A percentile compares a stretch with the other conserved stretches of the same genome.
Conservation (phyloP, 768 basidiomycete genomes). For the Mycena belliarum region DNA sequence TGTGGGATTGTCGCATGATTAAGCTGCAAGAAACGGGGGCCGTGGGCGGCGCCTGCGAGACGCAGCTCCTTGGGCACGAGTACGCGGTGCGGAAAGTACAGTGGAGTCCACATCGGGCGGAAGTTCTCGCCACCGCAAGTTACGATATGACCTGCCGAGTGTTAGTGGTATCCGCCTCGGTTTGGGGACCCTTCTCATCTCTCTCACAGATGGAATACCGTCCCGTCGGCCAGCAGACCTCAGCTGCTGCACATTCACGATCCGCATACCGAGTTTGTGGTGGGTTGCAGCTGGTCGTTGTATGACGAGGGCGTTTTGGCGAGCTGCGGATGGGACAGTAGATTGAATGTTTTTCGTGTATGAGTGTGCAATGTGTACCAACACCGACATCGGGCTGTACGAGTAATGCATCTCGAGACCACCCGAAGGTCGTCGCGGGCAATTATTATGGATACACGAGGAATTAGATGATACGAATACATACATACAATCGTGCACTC, state of each 20-base stretch:
- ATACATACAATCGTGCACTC: constrained; percentile 10
- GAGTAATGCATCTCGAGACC: too few relatives aligned
- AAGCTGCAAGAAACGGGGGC: constrained; percentile 52
- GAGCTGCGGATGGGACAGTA: constrained; percentile 91
- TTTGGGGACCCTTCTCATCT: constrained; percentile 1
- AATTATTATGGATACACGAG: constrained; percentile 9
- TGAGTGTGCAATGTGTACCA: constrained; percentile 29
- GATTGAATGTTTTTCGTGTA: constrained; percentile 73
- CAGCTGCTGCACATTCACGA: constrained; percentile 75
- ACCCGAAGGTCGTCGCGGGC: background rate
- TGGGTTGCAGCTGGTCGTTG: constrained; percentile 89
- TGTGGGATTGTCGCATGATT: constrained; percentile 91
- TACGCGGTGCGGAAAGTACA: constrained; percentile 88
- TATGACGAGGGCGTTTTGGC: constrained; percentile 86
- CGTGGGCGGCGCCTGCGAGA: constrained; percentile 74
- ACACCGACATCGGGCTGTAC: background rate
- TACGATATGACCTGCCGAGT: constrained; percentile 97
- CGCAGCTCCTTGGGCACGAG: constrained; percentile 78
- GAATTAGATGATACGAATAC: constrained; percentile 16
- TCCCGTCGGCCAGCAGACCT: constrained; percentile 46
- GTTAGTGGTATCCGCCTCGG: constrained; percentile 44
- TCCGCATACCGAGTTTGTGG: constrained; percentile 92
- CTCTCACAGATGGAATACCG: constrained; percentile 72
- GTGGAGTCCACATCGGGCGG: constrained; percentile 81
- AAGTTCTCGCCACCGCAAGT: constrained; percentile 66